These are phyloP conservation scores for Barbatosphaeria neglecta DNA, from an alignment of 495 filamentous ascomycete species.

Conservation along the genomic window DNA sequence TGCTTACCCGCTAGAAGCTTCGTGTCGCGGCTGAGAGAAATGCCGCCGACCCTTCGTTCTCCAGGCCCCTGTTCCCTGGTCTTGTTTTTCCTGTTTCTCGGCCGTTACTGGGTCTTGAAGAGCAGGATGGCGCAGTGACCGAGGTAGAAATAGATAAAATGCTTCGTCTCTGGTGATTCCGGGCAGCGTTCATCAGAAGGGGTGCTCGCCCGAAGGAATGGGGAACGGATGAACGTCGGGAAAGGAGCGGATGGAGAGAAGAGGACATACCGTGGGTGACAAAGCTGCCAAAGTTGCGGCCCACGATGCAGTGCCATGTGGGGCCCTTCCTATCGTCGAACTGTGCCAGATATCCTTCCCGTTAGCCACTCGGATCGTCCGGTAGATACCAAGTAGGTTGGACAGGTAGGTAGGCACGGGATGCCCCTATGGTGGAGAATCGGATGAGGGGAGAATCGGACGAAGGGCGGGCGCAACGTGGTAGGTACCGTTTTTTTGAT, in stretches of 20 bases:
- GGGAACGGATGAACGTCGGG: neutral
- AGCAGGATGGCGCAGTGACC: constrained; percentile 96
- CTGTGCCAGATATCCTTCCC: constrained; percentile 28
- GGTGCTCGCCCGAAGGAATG: neutral
- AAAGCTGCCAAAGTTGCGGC: constrained; percentile 96
- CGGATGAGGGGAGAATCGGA: too few species aligned
- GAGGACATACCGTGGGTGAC: constrained; percentile 80
- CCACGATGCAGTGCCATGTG: constrained; percentile 98
- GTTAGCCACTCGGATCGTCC: constrained; percentile 4
- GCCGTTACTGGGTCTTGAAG: constrained; percentile 98
- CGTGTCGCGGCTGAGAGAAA: too few species aligned
- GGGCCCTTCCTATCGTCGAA: constrained; percentile 86
- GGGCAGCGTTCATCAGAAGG: neutral
- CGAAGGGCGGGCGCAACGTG: constrained; percentile 1
- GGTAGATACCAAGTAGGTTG: too few species aligned
- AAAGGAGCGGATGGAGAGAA: neutral
- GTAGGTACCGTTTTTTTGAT: constrained; percentile 84
- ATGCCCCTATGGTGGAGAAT: too few species aligned
- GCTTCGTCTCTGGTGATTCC: constrained; percentile 75
- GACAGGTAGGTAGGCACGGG: too few species aligned
- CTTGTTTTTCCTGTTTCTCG: too few species aligned
- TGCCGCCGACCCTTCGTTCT: too few species aligned
- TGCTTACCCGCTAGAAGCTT: too few species aligned
- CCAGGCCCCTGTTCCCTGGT: too few species aligned
- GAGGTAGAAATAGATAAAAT: constrained; percentile 99